Percentiles rank a stretch among this genome's conserved stretches.
These are phyloP conservation scores for Ensete ventricosum DNA, from an alignment of 176 grass and related monocot species.

Conservation along the genomic window DNA sequence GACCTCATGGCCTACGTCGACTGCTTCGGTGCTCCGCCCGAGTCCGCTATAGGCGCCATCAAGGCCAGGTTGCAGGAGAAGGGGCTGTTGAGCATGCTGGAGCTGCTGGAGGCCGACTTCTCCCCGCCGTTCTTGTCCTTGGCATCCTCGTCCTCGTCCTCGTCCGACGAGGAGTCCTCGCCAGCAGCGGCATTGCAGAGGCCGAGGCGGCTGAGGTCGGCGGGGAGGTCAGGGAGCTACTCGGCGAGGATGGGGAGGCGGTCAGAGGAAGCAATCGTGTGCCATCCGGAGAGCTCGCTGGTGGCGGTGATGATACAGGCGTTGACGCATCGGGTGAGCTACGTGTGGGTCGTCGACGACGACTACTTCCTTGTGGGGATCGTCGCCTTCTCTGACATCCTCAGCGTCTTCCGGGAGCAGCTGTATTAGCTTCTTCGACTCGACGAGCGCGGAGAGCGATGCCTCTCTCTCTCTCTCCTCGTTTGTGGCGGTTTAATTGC, in stretches of 20 bases:
- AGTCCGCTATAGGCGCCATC: constrained; percentile 22
- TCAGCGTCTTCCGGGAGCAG: constrained; percentile 43
- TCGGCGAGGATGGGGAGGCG: constrained; percentile 26
- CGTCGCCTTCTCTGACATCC: constrained; percentile 46
- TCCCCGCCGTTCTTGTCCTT: constrained; percentile 21
- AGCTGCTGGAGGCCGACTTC: constrained; percentile 31
- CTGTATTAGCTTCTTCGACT: neutral
- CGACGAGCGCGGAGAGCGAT: no score
- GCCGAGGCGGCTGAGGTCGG: constrained; percentile 18
- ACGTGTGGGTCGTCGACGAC: constrained; percentile 59
- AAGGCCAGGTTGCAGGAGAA: constrained; percentile 27
- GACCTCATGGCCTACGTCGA: constrained; percentile 43
- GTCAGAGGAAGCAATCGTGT: constrained; percentile 38
- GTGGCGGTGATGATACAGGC: constrained; percentile 78
- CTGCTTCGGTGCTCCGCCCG: constrained; percentile 13
- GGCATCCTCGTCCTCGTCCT: constrained; percentile 10
- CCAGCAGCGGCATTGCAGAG: constrained; percentile 18
- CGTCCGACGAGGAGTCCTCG: constrained; percentile 15
- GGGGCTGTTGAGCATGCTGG: constrained; percentile 34
- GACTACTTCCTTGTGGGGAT: constrained; percentile 36
- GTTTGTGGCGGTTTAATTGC: no score
- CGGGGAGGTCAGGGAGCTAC: neutral
- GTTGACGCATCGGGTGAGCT: constrained; percentile 48
- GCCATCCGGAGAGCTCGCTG: constrained; percentile 49
- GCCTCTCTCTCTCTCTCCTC: no score